phyloP scores from a whole-genome alignment of 441 rosid species.

The Populus tomentosa region DNA sequence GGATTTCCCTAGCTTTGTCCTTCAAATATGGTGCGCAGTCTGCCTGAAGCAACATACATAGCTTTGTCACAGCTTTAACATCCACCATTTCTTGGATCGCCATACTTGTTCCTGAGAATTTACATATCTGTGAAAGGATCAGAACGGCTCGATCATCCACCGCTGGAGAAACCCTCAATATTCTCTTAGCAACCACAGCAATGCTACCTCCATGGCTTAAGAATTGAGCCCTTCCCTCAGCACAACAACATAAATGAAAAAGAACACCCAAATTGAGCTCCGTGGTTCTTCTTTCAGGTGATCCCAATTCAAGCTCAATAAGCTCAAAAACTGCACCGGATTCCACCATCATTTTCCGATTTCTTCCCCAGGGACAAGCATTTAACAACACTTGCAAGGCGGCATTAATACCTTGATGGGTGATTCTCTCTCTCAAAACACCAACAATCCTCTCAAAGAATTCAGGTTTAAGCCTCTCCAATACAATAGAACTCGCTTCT shows the following conservation, averaged over 20 bases:
- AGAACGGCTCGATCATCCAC: conserved; percentile 50
- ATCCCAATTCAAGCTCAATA: conserved; percentile 48
- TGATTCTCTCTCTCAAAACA: conserved; percentile 23
- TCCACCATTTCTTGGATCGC: conserved; percentile 55
- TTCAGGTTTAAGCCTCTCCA: conserved; percentile 41
- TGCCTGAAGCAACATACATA: conserved; percentile 41
- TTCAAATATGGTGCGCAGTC: conserved; percentile 39
- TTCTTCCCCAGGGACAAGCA: conserved; percentile 52
- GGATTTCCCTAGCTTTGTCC: conserved; percentile 47
- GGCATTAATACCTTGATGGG: conserved; percentile 39
- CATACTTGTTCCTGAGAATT: conserved; percentile 31
- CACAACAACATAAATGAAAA: conserved; percentile 54
- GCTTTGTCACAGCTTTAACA: conserved; percentile 51
- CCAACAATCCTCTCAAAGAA: conserved; percentile 36
- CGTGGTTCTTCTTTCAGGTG: conserved; percentile 37
- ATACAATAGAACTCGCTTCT: conserved; percentile 26
- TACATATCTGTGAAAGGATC: conserved; percentile 42
- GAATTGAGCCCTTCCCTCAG: conserved; percentile 69
- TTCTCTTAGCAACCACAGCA: conserved; percentile 50
- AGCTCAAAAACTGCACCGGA: conserved; percentile 46
- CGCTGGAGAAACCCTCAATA: conserved; percentile 40
- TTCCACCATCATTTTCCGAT: conserved; percentile 41
- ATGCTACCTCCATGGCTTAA: conserved; percentile 48
- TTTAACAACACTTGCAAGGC: conserved; percentile 40
- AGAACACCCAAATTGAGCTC: conserved; percentile 51